These are phyloP conservation scores for Amoebophrya sp. DNA, from an alignment of 169 alveolate species.

Conservation along the genomic window DNA sequence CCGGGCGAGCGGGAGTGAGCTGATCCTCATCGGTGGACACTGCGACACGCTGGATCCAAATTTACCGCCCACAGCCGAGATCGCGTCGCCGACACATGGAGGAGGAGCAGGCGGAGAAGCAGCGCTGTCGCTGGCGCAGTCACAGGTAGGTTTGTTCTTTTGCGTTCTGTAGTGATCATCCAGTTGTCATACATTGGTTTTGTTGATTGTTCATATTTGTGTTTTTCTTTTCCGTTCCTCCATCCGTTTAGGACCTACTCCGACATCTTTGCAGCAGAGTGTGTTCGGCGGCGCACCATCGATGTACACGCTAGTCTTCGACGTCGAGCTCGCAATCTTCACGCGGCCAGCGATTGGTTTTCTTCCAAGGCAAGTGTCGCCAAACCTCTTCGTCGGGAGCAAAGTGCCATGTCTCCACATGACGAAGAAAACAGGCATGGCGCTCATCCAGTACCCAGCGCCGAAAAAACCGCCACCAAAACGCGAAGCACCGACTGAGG, in stretches of 20 bases:
- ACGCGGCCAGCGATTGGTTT: not conserved
- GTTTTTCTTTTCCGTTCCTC: too few species aligned
- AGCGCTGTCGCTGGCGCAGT: too few species aligned
- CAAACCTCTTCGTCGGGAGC: not conserved
- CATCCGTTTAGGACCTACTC: too few species aligned
- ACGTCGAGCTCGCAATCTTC: not conserved
- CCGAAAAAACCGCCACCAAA: not conserved
- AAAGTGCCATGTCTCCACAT: not conserved
- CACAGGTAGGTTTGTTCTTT: too few species aligned
- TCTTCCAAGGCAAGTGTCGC: not conserved
- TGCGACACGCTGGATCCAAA: too few species aligned
- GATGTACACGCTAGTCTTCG: not conserved
- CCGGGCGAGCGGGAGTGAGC: not conserved
- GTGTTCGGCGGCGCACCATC: too few species aligned
- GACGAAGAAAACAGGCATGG: not conserved
- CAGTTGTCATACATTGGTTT: too few species aligned
- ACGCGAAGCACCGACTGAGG: not conserved
- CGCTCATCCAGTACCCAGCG: not conserved
- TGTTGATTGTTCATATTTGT: not conserved
- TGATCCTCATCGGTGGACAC: not conserved
- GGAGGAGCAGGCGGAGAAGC: too few species aligned
- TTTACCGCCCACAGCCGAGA: too few species aligned
- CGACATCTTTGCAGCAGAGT: too few species aligned
- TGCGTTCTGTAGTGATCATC: too few species aligned
- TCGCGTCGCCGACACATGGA: too few species aligned